These are phyloP conservation scores for Trypanosoma caninum DNA, from an alignment of 208 protist species.

Conservation along the genomic window DNA sequence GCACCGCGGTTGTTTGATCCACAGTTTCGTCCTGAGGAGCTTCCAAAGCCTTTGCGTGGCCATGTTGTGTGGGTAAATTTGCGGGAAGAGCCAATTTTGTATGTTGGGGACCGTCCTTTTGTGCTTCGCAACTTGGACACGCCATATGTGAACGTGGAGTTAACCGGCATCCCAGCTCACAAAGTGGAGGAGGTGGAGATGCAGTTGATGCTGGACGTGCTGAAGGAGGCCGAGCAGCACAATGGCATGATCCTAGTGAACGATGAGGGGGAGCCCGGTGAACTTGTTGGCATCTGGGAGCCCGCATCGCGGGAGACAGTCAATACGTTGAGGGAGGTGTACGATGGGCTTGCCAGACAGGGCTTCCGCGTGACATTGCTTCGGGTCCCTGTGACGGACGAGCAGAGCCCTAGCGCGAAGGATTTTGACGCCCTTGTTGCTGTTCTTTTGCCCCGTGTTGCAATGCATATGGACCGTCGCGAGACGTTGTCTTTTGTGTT, in stretches of 20 bases:
- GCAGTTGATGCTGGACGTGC: slow-evolving; percentile 66
- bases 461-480: slow-evolving; percentile 58
- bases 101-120: slow-evolving; percentile 83
- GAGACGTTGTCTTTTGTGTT: slow-evolving; percentile 88
- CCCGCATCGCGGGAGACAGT: slow-evolving; percentile 60
- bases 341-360: slow-evolving; percentile 52
- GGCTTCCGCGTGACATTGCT: slow-evolving; percentile 62
- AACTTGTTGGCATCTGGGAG: slow-evolving; percentile 85
- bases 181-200: slow-evolving; percentile 83
- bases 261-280: slow-evolving; percentile 81
- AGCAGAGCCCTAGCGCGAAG: slow-evolving; percentile 74
- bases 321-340: slow-evolving; percentile 80
- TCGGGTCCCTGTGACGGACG: slow-evolving; percentile 82
- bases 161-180: slow-evolving; percentile 80
- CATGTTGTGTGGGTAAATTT: slow-evolving; percentile 89
- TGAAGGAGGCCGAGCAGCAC: slow-evolving; percentile 74
- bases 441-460: slow-evolving; percentile 65
- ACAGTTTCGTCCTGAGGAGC: slow-evolving; percentile 55
- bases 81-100: slow-evolving; percentile 85
- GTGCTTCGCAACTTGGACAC: slow-evolving; percentile 82
- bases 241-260: slow-evolving; percentile 82
- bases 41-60: slow-evolving; percentile 66
- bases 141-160: slow-evolving; percentile 89
- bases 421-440: slow-evolving; percentile 78
- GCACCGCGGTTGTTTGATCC: slow-evolving; percentile 78